Base-by-base conservation (phyloP, 306 rosid genomes). In the Gillenia trifoliata region DNA sequence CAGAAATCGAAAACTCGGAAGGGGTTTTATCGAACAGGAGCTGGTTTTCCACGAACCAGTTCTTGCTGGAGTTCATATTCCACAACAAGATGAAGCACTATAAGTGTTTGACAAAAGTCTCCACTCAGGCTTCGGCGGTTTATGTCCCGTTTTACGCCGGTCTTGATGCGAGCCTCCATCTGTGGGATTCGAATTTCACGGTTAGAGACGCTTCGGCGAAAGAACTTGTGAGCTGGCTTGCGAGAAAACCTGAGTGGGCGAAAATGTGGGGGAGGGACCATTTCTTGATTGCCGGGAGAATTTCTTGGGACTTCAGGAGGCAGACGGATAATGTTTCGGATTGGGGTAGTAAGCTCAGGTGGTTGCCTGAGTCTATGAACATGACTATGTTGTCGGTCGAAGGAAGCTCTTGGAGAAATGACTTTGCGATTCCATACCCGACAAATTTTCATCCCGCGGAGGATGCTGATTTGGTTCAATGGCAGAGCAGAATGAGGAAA, bases 221-320 rank as follows among this genome's bases (percentile, higher is more conserved):
- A 47, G 92, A 92, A 7, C 89, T 94, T 71, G 45, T 86, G 13
- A 3, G 47, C 4, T 86, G 87, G 90, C 84, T 94, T 22, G 76
- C 82, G 0, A 52, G 36, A 0, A 85, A 38, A 25, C 83, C 87
- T 0, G 95, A 90, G 50, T 94, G 98, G 98, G 78, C 67, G 73
- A 86, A 11, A 78, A 79, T 94, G 95, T 88, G 75, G 83, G 98
- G 98, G 2, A 86, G 95, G 43, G 98, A 94, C 47, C 97, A 94
- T 83, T 94, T 94, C 83, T 75, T 90, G 52, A 75, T 94, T 68
- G 89, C 88, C 0, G 98, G 97, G 8, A 86, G 98, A 76, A 94
- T 94, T 75, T 77, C 98, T 40, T 94, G 97, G 98, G 97, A 92
- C 86, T 94, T 90, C 59, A 88, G 98, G 68, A 83, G 98, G 66